Conservation (phyloP, 139 green algal species). For the Tetradesmus obliquus region DNA sequence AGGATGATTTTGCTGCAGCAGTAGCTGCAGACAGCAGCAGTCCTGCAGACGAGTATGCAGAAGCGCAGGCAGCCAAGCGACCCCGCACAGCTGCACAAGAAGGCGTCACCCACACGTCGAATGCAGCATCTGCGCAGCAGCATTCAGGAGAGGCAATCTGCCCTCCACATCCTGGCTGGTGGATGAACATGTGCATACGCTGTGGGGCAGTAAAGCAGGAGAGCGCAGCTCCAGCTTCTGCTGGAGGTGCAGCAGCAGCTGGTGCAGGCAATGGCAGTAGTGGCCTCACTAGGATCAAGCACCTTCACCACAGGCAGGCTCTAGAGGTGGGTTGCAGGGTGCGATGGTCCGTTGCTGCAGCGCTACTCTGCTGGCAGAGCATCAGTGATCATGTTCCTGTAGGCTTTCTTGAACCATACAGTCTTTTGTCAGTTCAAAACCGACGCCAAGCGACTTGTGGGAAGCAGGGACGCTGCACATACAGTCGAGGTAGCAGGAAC, state of each 20-base stretch:
- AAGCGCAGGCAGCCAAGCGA: background rate
- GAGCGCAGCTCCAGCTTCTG: constrained; percentile 9
- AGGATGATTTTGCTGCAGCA: background rate
- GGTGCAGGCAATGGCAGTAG: background rate
- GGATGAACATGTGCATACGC: constrained; percentile 82
- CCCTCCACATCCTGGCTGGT: constrained; percentile 78
- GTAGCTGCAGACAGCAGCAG: background rate
- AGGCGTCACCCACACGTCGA: background rate
- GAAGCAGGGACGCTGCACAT: background rate
- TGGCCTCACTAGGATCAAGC: constrained; percentile 37
- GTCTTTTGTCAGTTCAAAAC: too few relatives aligned
- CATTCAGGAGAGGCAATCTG: constrained; percentile 48
- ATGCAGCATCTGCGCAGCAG: background rate
- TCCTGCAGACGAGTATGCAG: background rate
- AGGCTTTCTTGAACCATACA: too few relatives aligned
- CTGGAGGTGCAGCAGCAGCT: background rate
- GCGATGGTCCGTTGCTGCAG: background rate
- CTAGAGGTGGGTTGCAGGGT: constrained; percentile 48
- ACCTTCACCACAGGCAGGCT: constrained; percentile 52
- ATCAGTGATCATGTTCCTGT: too few relatives aligned
- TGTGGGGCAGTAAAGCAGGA: constrained; percentile 67
- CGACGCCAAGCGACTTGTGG: too few relatives aligned
- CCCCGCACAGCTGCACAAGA: background rate
- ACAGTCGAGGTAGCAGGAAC: background rate
- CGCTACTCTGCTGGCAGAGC: background rate